phyloP scores from a whole-genome alignment of 148 eudicot genomes.

The Silene latifolia region DNA sequence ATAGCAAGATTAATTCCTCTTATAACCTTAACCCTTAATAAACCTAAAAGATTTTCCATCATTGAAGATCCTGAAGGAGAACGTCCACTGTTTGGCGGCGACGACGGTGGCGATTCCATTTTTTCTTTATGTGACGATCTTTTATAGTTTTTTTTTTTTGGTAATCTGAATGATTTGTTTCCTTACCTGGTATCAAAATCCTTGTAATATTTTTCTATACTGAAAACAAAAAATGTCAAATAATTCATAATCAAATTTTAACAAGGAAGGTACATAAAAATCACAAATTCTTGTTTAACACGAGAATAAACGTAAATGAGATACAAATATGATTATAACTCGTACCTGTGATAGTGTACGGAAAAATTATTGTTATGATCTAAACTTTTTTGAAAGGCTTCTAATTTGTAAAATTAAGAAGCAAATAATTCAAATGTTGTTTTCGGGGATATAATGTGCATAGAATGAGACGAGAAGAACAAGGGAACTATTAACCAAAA shows the following conservation, averaged over 20 bases:
- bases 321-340: not conserved
- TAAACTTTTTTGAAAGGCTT: not conserved
- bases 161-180: not conserved
- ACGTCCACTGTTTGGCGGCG: constrained; percentile 5
- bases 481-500: not conserved
- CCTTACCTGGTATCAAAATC: not conserved
- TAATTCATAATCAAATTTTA: not conserved
- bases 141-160: not conserved
- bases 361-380: not conserved
- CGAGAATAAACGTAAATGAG: not conserved
- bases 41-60: constrained; percentile 59
- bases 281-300: too few relatives aligned
- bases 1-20: constrained; percentile 75
- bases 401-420: not conserved
- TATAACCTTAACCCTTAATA: constrained; percentile 56
- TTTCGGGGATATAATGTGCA: not conserved
- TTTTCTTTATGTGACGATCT: not conserved
- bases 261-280: not conserved
- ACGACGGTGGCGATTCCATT: constrained; percentile 21
- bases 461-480: not conserved
- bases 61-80: constrained; percentile 20
- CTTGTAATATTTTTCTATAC: not conserved
- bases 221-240: not conserved
- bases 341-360: not conserved
- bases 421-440: not conserved